Conservation (phyloP, 768 basidiomycete species). For the Roridomyces roridus region DNA sequence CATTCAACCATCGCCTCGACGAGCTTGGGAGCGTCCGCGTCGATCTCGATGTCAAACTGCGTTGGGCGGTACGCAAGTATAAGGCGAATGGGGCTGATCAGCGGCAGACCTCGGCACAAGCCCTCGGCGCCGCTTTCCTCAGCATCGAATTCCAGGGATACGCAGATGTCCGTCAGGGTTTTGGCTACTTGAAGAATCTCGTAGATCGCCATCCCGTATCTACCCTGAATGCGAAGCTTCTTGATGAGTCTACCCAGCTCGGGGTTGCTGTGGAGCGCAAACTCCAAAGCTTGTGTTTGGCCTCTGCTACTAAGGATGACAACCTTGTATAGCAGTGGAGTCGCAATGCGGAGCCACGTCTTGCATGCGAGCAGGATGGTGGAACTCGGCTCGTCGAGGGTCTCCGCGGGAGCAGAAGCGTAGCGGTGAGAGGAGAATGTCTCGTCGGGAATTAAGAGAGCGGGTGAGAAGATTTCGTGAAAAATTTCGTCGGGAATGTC, state of each 20-base stretch:
- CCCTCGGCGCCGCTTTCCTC: not conserved
- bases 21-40: not conserved
- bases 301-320: conserved; percentile 11
- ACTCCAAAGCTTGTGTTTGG: conserved; percentile 2
- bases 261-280: not conserved
- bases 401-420: no score
- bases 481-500: no score
- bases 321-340: conserved; percentile 13
- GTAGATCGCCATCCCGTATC: conserved; percentile 8
- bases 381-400: no score
- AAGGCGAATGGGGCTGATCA: not conserved
- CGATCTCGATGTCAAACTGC: no score
- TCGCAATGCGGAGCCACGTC: conserved; percentile 14
- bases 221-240: conserved; percentile 17
- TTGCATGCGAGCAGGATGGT: conserved; percentile 6
- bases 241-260: conserved; percentile 6
- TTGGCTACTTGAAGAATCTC: conserved; percentile 4
- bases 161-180: conserved; percentile 2
- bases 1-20: not conserved
- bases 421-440: no score
- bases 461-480: no score
- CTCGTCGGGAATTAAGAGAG: no score
- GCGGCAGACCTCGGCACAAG: conserved; percentile 2
- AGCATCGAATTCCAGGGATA: not conserved
- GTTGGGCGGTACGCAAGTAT: not conserved